Conservation (phyloP, 2,329 filamentous ascomycete genomes). For the Fusarium dimerum region DNA sequence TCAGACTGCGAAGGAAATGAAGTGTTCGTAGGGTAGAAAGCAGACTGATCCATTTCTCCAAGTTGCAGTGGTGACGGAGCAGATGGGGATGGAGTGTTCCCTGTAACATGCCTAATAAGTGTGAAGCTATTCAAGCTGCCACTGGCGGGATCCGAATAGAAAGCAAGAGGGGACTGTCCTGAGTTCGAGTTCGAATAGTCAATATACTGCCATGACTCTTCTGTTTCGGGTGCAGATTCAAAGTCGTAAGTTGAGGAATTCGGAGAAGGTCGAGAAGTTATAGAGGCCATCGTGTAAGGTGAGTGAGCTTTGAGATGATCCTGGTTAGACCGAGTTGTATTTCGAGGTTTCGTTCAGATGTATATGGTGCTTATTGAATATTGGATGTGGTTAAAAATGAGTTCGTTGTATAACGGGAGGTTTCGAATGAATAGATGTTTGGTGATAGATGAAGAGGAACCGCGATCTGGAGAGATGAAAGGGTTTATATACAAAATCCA, state of each 20-base stretch:
- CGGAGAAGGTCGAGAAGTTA: conserved; percentile 42
- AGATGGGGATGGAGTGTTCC: conserved; percentile 31
- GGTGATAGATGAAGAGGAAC: background rate
- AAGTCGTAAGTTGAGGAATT: conserved; percentile 41
- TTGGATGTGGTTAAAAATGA: background rate
- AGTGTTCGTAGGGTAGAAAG: conserved; percentile 37
- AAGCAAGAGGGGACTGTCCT: conserved; percentile 42
- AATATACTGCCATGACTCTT: conserved; percentile 49
- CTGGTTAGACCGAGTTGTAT: background rate
- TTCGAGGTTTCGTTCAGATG: conserved; percentile 1
- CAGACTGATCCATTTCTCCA: conserved; percentile 39
- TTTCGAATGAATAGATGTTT: background rate
- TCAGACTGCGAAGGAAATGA: conserved; percentile 30
- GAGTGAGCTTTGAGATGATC: background rate
- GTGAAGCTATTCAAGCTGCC: conserved; percentile 53
- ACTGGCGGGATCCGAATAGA: conserved; percentile 52
- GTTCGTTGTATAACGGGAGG: no score
- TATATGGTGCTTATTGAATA: background rate
- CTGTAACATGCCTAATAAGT: conserved; percentile 41
- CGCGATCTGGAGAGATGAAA: background rate
- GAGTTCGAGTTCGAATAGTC: conserved; percentile 38
- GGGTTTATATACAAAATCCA: conserved; percentile 1
- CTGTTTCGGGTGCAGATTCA: conserved; percentile 40
- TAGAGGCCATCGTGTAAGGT: conserved; percentile 36
- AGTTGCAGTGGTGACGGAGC: conserved; percentile 45